Evolutionary conservation across 305 asterid genomes (phyloP), one percentile per base, ranked within the genome.

Genomic region (Fraxinus nigra): DNA sequence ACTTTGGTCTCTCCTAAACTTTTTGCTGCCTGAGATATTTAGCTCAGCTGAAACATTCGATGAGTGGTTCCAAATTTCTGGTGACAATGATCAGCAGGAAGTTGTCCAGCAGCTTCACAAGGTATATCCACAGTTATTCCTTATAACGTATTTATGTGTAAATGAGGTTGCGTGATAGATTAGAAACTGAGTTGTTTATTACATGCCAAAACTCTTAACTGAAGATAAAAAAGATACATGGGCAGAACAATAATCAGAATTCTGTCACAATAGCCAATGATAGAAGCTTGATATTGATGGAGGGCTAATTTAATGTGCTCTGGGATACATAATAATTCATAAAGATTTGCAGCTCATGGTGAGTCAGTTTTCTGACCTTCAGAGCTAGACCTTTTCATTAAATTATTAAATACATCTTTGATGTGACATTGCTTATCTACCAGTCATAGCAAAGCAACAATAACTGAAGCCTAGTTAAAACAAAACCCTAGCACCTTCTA

Each of bases 21-120:
- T 96, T 85, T 87, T 96, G 86, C 98, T 96, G 79, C 99, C 98
- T 4, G 98, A 96, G 90, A 96, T 96, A 86, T 94, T 96, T 85
- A 96, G 99, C 86, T 96, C 99, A 63, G 96, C 99, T 73, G 99
- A 96, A 89, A 94, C 99, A 37, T 96, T 96, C 73, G 99, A 96
- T 85, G 97, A 96, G 80, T 96, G 99, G 99, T 96, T 96, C 89
- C 99, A 96, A 90, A 96, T 96, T 76, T 96, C 99, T 82, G 98
- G 97, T 78, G 99, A 96, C 8, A 96, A 94, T 88, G 98, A 96
- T 79, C 98, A 94, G 90, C 97, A 96, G 88, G 99, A 96, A 90
- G 98, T 96, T 84, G 99, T 96, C 82, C 99, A 96, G 87, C 99
- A 96, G 89, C 99, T 96, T 86, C 99, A 94, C 92, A 96, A 93